Evolutionary conservation across 148 eudicot species (phyloP).

Genomic region (Rhododendron molle): DNA sequence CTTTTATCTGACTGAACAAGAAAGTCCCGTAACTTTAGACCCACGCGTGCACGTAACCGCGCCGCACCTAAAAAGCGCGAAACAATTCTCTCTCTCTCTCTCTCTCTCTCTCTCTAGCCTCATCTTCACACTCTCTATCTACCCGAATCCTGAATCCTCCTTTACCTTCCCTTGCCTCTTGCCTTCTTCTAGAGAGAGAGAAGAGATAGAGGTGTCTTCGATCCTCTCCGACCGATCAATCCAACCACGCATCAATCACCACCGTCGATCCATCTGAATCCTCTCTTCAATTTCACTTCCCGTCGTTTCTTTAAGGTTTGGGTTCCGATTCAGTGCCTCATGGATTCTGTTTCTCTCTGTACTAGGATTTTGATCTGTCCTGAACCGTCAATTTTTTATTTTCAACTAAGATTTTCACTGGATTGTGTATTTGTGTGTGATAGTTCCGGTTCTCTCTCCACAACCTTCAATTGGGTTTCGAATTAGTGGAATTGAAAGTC

Average conservation of each 20-base stretch:
- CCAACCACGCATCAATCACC: not conserved
- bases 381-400: not conserved
- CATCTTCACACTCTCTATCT: not conserved
- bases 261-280: not conserved
- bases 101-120: not conserved
- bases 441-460: not conserved
- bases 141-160: not conserved
- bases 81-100: too few species aligned
- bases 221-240: not conserved
- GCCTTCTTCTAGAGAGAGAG: not conserved
- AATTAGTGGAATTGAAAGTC: not conserved
- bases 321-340: not conserved
- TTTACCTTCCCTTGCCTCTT: not conserved
- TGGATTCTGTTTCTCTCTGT: not conserved
- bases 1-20: not conserved
- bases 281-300: not conserved
- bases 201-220: not conserved
- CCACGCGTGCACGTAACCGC: slow-evolving; percentile 12
- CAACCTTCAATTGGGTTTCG: not conserved
- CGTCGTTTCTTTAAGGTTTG: not conserved
- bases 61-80: not conserved
- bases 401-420: not conserved
- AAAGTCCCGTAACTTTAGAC: not conserved
- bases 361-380: not conserved
- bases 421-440: not conserved